Percentiles rank a stretch among this genome's conserved stretches.
These are phyloP conservation scores for Furcasterigmium sp. DNA, from an alignment of 2,329 filamentous ascomycete species.

Conservation along the genomic window DNA sequence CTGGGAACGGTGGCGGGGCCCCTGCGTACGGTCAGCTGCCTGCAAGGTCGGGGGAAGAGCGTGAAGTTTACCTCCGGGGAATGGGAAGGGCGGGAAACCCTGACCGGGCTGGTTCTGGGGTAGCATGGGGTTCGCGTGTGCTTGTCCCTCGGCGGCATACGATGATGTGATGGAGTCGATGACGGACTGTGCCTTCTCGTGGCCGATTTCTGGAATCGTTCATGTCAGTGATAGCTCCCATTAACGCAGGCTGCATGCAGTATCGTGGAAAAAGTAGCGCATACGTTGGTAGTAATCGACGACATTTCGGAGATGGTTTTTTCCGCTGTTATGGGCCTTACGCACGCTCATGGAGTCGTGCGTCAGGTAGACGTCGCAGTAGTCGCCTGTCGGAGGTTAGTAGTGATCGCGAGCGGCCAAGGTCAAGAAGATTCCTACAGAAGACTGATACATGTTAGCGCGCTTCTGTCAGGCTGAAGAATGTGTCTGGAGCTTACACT, in stretches of 20 bases:
- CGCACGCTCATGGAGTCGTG: slow-evolving; percentile 99
- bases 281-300: slow-evolving; percentile 96
- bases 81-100: slow-evolving; percentile 46
- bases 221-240: no score
- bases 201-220: slow-evolving; percentile 75
- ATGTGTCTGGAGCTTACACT: slow-evolving; percentile 60
- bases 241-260: no score
- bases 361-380: slow-evolving; percentile 99
- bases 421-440: slow-evolving; percentile 34
- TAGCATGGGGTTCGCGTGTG: slow-evolving; percentile 79
- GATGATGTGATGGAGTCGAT: slow-evolving; percentile 97
- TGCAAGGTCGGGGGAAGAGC: no score
- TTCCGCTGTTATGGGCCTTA: slow-evolving; percentile 94
- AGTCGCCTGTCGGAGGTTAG: slow-evolving; percentile 60
- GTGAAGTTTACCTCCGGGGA: slow-evolving; percentile 45
- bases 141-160: slow-evolving; percentile 90
- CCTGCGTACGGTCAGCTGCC: slow-evolving; percentile 25
- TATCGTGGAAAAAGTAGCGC: slow-evolving; percentile 23
- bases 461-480: slow-evolving; percentile 1
- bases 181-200: slow-evolving; percentile 96
- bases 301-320: slow-evolving; percentile 96
- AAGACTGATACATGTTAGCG: slow-evolving; percentile 52
- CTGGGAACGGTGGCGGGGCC: slow-evolving; percentile 55
- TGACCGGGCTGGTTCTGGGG: slow-evolving; percentile 60
- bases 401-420: not conserved